phyloP scores from a whole-genome alignment of 768 basidiomycete species.

The Tulasnella sp. region DNA sequence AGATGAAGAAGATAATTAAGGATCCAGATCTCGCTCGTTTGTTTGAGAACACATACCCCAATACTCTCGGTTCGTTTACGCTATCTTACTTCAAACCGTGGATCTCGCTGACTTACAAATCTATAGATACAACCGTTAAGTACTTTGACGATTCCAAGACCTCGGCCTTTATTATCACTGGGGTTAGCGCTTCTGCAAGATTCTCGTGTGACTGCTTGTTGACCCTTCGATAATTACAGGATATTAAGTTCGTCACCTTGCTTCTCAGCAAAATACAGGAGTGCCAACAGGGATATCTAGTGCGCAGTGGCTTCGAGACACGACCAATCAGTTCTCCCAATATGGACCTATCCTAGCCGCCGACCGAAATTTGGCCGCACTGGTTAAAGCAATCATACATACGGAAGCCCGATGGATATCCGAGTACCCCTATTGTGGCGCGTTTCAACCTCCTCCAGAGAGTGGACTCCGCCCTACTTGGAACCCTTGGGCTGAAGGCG shows the following conservation, averaged over 20 bases:
- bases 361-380: slow-evolving; percentile 48
- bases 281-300: slow-evolving; percentile 28
- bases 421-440: slow-evolving; percentile 66
- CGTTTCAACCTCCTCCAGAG: slow-evolving; percentile 73
- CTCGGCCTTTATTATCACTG: slow-evolving; percentile 71
- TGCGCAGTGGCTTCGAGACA: slow-evolving; percentile 77
- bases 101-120: not conserved
- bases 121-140: slow-evolving; percentile 66
- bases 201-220: too few species aligned
- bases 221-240: too few species aligned
- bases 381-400: slow-evolving; percentile 75
- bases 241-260: slow-evolving; percentile 50
- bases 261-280: not conserved
- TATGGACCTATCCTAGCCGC: slow-evolving; percentile 49
- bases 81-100: not conserved
- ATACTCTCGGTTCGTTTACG: slow-evolving; percentile 51
- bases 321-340: slow-evolving; percentile 68
- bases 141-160: slow-evolving; percentile 64
- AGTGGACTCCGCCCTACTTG: slow-evolving; percentile 52
- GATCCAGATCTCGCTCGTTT: slow-evolving; percentile 68
- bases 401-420: slow-evolving; percentile 59
- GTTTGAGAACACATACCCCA: slow-evolving; percentile 77
- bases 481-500: slow-evolving; percentile 60
- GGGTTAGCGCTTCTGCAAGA: slow-evolving; percentile 33
- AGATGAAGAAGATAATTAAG: slow-evolving; percentile 61